A percentile compares a stretch with the other conserved stretches of the same genome.
Evolutionary conservation across 106 monocot species (phyloP).

Genomic region (Phalaenopsis equestris): DNA sequence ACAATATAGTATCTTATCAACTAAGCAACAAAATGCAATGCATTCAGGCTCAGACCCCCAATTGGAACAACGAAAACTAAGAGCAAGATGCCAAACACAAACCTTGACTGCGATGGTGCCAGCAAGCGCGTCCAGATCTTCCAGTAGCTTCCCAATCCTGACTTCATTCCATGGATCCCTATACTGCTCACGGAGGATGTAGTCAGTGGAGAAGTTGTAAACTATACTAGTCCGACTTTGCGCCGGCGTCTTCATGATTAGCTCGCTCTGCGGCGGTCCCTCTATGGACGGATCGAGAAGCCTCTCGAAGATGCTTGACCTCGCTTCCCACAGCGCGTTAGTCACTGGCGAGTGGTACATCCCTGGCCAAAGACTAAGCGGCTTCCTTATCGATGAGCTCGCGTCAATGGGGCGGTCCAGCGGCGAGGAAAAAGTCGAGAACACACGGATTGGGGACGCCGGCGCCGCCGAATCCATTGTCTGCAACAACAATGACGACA

Average conservation of each 20-base stretch:
- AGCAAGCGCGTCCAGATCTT: constrained; percentile 96
- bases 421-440: constrained; percentile 46
- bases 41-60: too few species aligned
- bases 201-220: constrained; percentile 71
- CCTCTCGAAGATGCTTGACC: constrained; percentile 87
- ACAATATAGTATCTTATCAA: too few species aligned
- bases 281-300: constrained; percentile 49
- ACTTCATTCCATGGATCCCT: constrained; percentile 95
- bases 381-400: constrained; percentile 51
- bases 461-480: constrained; percentile 10
- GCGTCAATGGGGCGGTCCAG: constrained; percentile 41
- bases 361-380: constrained; percentile 92
- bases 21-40: too few species aligned
- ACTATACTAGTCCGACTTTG: constrained; percentile 72
- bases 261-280: constrained; percentile 52
- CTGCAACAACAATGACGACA: background rate
- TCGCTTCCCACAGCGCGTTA: constrained; percentile 93
- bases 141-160: constrained; percentile 84
- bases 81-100: background rate
- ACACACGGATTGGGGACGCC: constrained; percentile 38
- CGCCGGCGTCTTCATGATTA: constrained; percentile 66
- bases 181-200: constrained; percentile 84
- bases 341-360: constrained; percentile 98
- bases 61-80: too few species aligned
- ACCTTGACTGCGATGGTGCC: constrained; percentile 95